A percentile compares a stretch with the other conserved stretches of the same genome.
phyloP scores from a whole-genome alignment of 164 flowering plant genomes.

The Nelumbo lutea region DNA sequence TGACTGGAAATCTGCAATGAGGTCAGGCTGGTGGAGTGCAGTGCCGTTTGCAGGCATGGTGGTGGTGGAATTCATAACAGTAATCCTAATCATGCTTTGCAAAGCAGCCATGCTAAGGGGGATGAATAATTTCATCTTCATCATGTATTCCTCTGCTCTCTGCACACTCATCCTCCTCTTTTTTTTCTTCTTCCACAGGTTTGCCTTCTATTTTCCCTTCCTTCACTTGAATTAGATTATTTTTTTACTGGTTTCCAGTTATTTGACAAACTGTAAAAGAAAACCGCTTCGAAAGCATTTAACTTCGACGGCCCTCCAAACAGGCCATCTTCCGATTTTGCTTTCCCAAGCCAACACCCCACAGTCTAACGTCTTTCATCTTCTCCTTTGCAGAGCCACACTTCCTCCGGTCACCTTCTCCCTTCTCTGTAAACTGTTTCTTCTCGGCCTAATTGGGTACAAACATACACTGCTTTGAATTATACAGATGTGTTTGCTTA shows the following conservation, averaged over 20 bases:
- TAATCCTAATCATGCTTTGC: constrained; percentile 30
- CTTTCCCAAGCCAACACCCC: not conserved
- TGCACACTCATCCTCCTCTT: constrained; percentile 34
- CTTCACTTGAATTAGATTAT: not conserved
- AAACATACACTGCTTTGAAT: too few relatives aligned
- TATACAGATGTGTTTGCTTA: not conserved
- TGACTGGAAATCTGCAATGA: not conserved
- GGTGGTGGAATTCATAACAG: constrained; percentile 12
- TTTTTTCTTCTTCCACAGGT: constrained; percentile 24
- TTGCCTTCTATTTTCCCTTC: too few relatives aligned
- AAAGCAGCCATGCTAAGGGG: constrained; percentile 45
- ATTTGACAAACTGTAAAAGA: too few relatives aligned
- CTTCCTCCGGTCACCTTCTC: not conserved
- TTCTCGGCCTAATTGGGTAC: not conserved
- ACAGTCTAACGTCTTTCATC: not conserved
- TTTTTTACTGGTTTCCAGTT: not conserved
- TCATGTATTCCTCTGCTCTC: constrained; percentile 35
- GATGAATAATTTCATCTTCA: constrained; percentile 35
- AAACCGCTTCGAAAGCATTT: too few relatives aligned
- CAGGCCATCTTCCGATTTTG: too few relatives aligned
- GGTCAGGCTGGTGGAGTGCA: not conserved
- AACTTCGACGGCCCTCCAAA: too few relatives aligned
- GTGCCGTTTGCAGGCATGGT: not conserved
- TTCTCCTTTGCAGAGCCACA: not conserved
- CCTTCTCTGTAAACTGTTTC: not conserved